phyloP scores from a whole-genome alignment of 208 protist species.

The Endotrypanum monterogeii region DNA sequence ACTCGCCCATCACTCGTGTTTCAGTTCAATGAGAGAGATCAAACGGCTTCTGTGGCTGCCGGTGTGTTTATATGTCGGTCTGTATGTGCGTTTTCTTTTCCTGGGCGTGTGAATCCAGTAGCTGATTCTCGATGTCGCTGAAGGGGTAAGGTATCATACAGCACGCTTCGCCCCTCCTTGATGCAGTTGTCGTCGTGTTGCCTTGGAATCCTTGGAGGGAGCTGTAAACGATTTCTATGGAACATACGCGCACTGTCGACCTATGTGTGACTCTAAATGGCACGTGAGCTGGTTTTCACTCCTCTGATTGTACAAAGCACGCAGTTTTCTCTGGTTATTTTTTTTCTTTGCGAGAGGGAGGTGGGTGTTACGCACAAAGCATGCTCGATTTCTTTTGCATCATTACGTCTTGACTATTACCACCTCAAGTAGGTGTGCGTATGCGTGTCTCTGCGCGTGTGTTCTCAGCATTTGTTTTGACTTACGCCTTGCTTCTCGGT shows the following conservation, averaged over 20 bases:
- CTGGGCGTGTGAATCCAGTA: background rate
- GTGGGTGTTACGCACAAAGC: background rate
- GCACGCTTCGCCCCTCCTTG: background rate
- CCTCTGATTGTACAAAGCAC: background rate
- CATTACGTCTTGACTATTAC: constrained; percentile 2
- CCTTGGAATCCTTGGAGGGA: background rate
- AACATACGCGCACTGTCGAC: background rate
- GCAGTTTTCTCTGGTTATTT: background rate
- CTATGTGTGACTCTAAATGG: background rate
- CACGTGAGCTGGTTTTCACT: background rate
- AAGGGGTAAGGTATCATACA: background rate
- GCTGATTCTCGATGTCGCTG: background rate
- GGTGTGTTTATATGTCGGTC: background rate
- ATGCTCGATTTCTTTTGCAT: constrained; percentile 14
- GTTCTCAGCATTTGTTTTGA: constrained; percentile 13
- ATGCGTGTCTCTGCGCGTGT: background rate
- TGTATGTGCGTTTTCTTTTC: too few species aligned
- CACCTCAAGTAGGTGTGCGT: background rate
- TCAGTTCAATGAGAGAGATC: background rate
- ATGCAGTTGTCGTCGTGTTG: background rate
- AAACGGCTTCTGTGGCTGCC: background rate
- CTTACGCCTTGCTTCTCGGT: background rate
- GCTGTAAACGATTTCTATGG: background rate
- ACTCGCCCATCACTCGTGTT: background rate
- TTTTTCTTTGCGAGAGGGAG: too few species aligned